Evolutionary conservation across 768 basidiomycete species (phyloP).

Genomic region (Kwoniella sp.): DNA sequence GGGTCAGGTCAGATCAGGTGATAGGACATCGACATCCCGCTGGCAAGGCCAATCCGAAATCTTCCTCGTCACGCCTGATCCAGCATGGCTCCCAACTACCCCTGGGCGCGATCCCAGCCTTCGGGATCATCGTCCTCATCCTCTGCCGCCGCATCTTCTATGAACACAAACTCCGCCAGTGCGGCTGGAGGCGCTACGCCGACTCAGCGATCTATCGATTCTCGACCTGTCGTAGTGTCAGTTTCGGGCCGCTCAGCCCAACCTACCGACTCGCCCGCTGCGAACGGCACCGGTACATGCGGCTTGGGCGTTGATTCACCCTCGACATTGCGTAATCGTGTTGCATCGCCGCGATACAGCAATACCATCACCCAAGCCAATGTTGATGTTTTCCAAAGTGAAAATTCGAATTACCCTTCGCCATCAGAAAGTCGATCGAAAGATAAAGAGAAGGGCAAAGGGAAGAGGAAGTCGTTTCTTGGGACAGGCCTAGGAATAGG

Average conservation of each 20-base stretch:
- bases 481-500: not conserved
- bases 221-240: slow-evolving; percentile 13
- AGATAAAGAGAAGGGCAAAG: slow-evolving; percentile 8
- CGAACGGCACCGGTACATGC: not conserved
- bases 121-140: slow-evolving; percentile 16
- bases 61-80: no score
- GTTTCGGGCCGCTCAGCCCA: slow-evolving; percentile 8
- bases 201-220: slow-evolving; percentile 13
- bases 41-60: no score
- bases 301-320: slow-evolving; percentile 17
- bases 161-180: not conserved
- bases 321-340: slow-evolving; percentile 15
- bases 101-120: slow-evolving; percentile 15
- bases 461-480: slow-evolving; percentile 2
- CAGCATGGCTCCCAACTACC: slow-evolving; percentile 22
- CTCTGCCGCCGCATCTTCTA: not conserved
- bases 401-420: slow-evolving; percentile 13
- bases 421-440: slow-evolving; percentile 11
- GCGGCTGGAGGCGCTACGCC: slow-evolving; percentile 12
- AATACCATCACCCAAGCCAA: slow-evolving; percentile 14
- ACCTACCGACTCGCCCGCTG: slow-evolving; percentile 7
- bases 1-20: no score
- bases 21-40: no score
- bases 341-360: slow-evolving; percentile 16
- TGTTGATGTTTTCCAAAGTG: slow-evolving; percentile 14